A percentile compares a stretch with the other conserved stretches of the same genome.
Evolutionary conservation across 805 yeast genomes (phyloP).

Genomic region (Ogataea dorogensis): DNA sequence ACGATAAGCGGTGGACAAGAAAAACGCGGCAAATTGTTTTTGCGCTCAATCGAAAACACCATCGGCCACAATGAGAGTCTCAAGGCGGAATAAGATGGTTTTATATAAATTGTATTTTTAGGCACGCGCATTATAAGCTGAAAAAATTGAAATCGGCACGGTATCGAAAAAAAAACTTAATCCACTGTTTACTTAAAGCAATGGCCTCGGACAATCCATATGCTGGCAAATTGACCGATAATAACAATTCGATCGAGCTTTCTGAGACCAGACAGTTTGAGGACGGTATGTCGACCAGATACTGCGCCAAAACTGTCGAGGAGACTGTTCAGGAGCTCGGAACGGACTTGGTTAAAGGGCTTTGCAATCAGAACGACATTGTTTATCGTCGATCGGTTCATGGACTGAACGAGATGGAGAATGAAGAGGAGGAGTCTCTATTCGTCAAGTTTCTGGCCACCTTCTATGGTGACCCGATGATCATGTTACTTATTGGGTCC

Average conservation of each 20-base stretch:
- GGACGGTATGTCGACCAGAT: constrained; percentile 49
- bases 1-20: constrained; percentile 14
- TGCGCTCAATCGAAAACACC: constrained; percentile 22
- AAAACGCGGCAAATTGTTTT: constrained; percentile 13
- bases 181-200: constrained; percentile 10
- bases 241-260: constrained; percentile 9
- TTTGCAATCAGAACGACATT: constrained; percentile 68
- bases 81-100: constrained; percentile 1
- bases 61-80: constrained; percentile 7
- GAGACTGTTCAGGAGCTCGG: constrained; percentile 61
- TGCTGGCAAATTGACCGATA: constrained; percentile 19
- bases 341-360: constrained; percentile 61
- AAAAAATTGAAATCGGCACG: constrained; percentile 4
- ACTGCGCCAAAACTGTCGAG: constrained; percentile 58
- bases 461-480: constrained; percentile 89
- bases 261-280: constrained; percentile 12
- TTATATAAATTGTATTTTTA: constrained; percentile 2
- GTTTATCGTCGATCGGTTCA: constrained; percentile 66
- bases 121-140: constrained; percentile 2
- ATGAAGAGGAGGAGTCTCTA: constrained; percentile 76
- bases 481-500: constrained; percentile 82
- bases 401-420: constrained; percentile 76
- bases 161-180: constrained; percentile 7
- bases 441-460: constrained; percentile 70
- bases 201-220: constrained; percentile 27